A percentile compares a stretch with the other conserved stretches of the same genome.
Conservation (phyloP, 176 grass and related monocot genomes). For the Coix lacrymajobi region DNA sequence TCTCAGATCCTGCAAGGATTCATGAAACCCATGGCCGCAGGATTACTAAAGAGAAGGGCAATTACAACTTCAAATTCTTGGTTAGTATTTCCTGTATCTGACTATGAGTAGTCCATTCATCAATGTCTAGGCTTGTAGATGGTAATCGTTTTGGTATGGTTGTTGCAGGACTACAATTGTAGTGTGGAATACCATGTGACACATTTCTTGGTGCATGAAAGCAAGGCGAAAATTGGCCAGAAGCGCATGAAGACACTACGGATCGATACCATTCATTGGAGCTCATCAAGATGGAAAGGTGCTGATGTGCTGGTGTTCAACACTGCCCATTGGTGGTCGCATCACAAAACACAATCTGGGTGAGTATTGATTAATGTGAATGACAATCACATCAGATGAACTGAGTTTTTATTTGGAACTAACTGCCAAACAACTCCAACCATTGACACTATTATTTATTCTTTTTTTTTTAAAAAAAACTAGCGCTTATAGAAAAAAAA, state of each 20-base stretch:
- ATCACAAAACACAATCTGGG: constrained; percentile 95
- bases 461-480: neutral
- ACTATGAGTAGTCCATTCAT: constrained; percentile 12
- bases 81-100: constrained; percentile 37
- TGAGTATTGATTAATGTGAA: constrained; percentile 26
- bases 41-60: constrained; percentile 79
- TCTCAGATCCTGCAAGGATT: constrained; percentile 58
- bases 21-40: constrained; percentile 51
- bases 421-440: neutral
- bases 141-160: constrained; percentile 11
- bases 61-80: constrained; percentile 83
- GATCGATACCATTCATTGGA: constrained; percentile 71
- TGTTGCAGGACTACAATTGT: constrained; percentile 77
- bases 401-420: neutral
- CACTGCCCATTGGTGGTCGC: constrained; percentile 97
- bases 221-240: constrained; percentile 59
- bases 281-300: constrained; percentile 71
- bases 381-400: neutral
- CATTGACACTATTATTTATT: neutral
- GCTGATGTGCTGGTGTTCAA: constrained; percentile 90
- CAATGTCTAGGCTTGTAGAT: neutral
- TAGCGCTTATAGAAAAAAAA: neutral
- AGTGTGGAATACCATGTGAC: constrained; percentile 84
- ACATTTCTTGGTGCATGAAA: constrained; percentile 93
- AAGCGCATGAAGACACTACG: constrained; percentile 58